Evolutionary conservation across 495 filamentous ascomycete genomes (phyloP).

Genomic region (Penicillium canariense): DNA sequence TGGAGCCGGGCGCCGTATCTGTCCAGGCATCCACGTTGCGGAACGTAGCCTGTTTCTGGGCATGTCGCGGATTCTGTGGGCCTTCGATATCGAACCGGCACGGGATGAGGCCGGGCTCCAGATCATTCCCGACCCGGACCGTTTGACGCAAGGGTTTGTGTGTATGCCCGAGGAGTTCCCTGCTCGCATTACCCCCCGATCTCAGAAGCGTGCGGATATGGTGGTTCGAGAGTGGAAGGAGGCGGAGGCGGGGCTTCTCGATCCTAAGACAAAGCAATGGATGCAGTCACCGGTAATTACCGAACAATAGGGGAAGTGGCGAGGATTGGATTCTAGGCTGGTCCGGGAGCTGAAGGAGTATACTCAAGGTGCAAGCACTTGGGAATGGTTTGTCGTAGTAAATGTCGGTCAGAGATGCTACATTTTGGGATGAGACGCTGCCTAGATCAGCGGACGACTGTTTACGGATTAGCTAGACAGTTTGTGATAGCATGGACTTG

Average conservation of each 20-base stretch:
- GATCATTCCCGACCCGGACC: slow-evolving; percentile 23
- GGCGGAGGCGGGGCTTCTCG: slow-evolving; percentile 12
- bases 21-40: slow-evolving; percentile 32
- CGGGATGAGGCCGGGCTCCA: slow-evolving; percentile 10
- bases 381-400: too few relatives aligned
- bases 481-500: too few relatives aligned
- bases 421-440: too few relatives aligned
- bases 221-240: slow-evolving; percentile 34
- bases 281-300: slow-evolving; percentile 5
- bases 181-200: slow-evolving; percentile 28
- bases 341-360: too few relatives aligned
- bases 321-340: too few relatives aligned
- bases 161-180: slow-evolving; percentile 37
- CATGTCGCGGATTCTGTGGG: slow-evolving; percentile 56
- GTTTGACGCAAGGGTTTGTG: slow-evolving; percentile 39
- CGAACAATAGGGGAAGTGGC: too few relatives aligned
- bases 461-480: too few relatives aligned
- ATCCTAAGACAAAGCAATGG: slow-evolving; percentile 24
- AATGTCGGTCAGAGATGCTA: too few relatives aligned
- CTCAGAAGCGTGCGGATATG: slow-evolving; percentile 29
- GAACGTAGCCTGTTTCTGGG: slow-evolving; percentile 48
- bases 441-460: too few relatives aligned
- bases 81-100: slow-evolving; percentile 32
- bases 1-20: slow-evolving; percentile 31
- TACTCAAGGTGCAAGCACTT: too few relatives aligned